Percentiles rank a stretch among this genome's conserved stretches.
These are phyloP conservation scores for Gynochthodes officinalis DNA, from an alignment of 257 asterid genomes.

Conservation along the genomic window DNA sequence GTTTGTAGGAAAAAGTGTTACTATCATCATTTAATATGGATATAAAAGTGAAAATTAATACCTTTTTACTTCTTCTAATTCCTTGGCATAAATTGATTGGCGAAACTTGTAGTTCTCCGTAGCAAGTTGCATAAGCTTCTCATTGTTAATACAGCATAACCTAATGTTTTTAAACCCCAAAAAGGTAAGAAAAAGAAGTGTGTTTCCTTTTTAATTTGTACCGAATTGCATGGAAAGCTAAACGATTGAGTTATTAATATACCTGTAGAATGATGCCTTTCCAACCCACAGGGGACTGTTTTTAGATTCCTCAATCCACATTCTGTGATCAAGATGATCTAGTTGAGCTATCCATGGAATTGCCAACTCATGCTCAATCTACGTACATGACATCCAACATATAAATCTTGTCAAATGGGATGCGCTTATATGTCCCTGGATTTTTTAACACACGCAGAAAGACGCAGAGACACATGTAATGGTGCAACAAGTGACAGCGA, in stretches of 20 bases:
- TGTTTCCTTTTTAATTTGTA: no score
- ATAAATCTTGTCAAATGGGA: no score
- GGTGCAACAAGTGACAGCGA: neutral
- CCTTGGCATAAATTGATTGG: slow-evolving; percentile 40
- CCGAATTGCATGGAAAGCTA: neutral
- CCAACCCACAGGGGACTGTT: slow-evolving; percentile 29
- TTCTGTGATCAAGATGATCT: slow-evolving; percentile 56
- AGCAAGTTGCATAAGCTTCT: slow-evolving; percentile 50
- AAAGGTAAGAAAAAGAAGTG: no score
- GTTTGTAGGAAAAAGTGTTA: neutral
- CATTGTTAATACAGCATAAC: slow-evolving; percentile 35
- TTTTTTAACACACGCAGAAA: no score
- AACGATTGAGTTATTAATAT: neutral
- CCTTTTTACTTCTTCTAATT: slow-evolving; percentile 58
- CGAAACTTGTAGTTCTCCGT: slow-evolving; percentile 40
- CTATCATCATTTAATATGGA: no score
- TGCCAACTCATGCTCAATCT: slow-evolving; percentile 52
- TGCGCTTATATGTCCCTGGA: no score
- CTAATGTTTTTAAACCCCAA: slow-evolving; percentile 15
- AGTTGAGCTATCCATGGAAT: slow-evolving; percentile 55
- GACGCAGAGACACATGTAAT: no score
- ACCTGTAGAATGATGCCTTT: slow-evolving; percentile 48
- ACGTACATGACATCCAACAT: neutral
- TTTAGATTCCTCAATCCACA: slow-evolving; percentile 54
- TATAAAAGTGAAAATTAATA: neutral